Base-by-base conservation (phyloP, 176 grass and related monocot genomes). In the Stipa capillata region DNA sequence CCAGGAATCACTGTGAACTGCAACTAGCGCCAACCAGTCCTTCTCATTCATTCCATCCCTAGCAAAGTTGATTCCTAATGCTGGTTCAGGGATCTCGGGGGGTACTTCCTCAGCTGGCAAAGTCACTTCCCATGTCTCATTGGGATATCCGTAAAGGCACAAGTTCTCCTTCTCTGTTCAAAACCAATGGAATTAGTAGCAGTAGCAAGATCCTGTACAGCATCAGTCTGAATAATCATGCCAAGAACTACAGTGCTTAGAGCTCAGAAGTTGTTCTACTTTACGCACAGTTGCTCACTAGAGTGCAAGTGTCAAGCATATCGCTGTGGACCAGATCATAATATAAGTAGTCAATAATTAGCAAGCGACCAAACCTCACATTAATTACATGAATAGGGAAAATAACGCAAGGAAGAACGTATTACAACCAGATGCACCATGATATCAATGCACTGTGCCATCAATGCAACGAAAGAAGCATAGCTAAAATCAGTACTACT, bases 41-140 rank as follows among this genome's bases (percentile, higher is more conserved):
- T 97, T 94, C 66, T 92, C 91, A 57, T 88, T 93, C 94, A 97
- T 97, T 14, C 94, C 94, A 90, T 97, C 94, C 82, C 91, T 94
- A 20, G 94, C 91, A 37, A 97, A 97, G 84, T 97, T 97, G 79
- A 97, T 97, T 84, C 94, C 94, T 40, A 94, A 83, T 60, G 91
- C 94, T 71, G 94, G 94, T 73, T 97, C 94, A 58, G 94, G 94
- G 78, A 97, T 91, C 78, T 97, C 94, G 34, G 94, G 89, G 81
- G 94, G 94, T 25, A 97, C 94, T 86, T 97, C 91, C 79, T 97
- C 94, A 71, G 94, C 94, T 74, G 94, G 94, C 65, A 97, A 90
- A 41, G 86, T 89, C 56, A 97, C 94, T 76, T 97, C 94, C 94
- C 94, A 97, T 15, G 89, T 87, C 77, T 94, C 91, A 86, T 87